phyloP scores from a whole-genome alignment of 2,329 filamentous ascomycete genomes.

The Mollisia scopiformis region DNA sequence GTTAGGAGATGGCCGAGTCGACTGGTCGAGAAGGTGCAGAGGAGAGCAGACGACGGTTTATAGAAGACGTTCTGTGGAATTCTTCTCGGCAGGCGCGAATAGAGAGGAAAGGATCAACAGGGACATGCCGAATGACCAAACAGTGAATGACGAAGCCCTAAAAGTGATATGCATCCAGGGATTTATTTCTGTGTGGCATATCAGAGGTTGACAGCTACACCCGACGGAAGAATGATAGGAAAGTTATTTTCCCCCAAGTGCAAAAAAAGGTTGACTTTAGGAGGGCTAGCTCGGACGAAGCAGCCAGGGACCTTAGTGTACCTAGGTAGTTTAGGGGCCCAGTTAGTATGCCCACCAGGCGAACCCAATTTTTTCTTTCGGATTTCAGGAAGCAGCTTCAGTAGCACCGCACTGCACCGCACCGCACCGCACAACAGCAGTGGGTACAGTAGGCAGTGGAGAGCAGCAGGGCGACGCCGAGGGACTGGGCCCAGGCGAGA shows the following conservation, averaged over 20 bases:
- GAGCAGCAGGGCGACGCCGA: neutral
- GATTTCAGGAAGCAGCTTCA: too few species aligned
- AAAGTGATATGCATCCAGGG: neutral
- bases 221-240: neutral
- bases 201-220: neutral
- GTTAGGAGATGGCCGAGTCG: neutral
- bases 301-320: neutral
- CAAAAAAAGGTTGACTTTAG: too few species aligned
- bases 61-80: constrained; percentile 7
- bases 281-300: too few species aligned
- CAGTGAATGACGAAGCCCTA: neutral
- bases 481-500: neutral
- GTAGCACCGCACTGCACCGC: too few species aligned
- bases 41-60: constrained; percentile 2
- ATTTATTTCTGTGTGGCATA: neutral
- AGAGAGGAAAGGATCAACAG: constrained; percentile 24
- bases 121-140: constrained; percentile 12
- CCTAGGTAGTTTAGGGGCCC: too few species aligned
- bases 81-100: constrained; percentile 13
- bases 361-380: too few species aligned
- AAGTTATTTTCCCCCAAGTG: too few species aligned
- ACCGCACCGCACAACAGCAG: neutral
- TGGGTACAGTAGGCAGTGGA: neutral
- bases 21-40: neutral
- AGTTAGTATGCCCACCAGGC: too few species aligned